Evolutionary conservation across 306 rosid genomes (phyloP).

Genomic region (Canavalia ensiformis): DNA sequence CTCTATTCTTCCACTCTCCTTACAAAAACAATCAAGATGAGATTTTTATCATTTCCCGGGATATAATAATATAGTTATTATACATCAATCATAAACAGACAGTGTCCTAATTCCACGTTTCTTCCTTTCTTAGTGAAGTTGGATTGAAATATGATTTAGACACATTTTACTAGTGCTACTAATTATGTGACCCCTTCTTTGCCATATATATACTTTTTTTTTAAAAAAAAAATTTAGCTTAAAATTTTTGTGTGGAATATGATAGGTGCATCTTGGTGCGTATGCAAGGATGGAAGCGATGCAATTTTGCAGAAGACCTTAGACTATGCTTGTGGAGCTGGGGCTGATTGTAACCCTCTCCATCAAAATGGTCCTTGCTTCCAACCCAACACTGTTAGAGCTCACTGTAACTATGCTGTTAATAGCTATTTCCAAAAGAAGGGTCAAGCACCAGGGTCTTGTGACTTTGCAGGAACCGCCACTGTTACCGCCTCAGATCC

Average conservation of each 20-base stretch:
- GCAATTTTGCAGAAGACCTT: conserved; percentile 66
- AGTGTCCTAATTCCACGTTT: too few relatives aligned
- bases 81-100: background rate
- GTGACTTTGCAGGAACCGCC: conserved; percentile 83
- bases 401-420: conserved; percentile 81
- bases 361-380: conserved; percentile 64
- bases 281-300: conserved; percentile 80
- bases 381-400: conserved; percentile 72
- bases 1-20: background rate
- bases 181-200: background rate
- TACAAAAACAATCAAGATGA: background rate
- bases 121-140: background rate
- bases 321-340: conserved; percentile 94
- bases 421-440: conserved; percentile 86
- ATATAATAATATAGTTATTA: background rate
- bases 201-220: background rate
- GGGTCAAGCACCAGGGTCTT: conserved; percentile 71
- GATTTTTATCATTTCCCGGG: background rate
- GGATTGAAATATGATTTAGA: background rate
- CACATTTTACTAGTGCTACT: background rate
- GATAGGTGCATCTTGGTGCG: conserved; percentile 80
- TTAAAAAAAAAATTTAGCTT: too few relatives aligned
- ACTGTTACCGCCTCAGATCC: conserved; percentile 64
- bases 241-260: background rate
- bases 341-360: conserved; percentile 82